Base-by-base conservation (phyloP, 352 stramenopile genomes). In the Globisporangium carolinianum region DNA sequence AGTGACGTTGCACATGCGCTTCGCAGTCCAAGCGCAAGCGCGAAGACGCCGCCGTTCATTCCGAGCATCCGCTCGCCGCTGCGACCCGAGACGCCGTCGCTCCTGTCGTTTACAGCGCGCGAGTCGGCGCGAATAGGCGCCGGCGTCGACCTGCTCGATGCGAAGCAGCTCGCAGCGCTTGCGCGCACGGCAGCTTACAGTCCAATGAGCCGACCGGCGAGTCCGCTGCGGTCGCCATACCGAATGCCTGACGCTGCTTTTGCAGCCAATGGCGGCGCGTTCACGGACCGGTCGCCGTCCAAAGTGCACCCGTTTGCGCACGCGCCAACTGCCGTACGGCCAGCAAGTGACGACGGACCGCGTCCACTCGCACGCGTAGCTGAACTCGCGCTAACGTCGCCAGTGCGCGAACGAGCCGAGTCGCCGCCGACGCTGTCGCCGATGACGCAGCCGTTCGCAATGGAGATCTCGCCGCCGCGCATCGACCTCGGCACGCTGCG, bases 381-480 rank as follows among this genome's bases (percentile, higher is more conserved):
- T 8, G 36, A 36, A 7, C 14, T 58, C n/a, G 41, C 47, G 12
- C 10, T 11, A 24, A 18, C 12, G 10, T 18, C 24, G 12, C 24
- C 24, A 18, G 10, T 9, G 4, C 11, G 39, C 38, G 24, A n/a
- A 17, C 39, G 5, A 12, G 7, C 38, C 5, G 36, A 15, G 7
- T 8, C 7, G 0, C 7, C 24, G 1, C 41, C 39, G 6, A 43
- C 55, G 6, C 18, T 54, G 8, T 73, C 66, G 11, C 60, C 73
- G 14, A 81, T 66, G 0, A 60, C 69, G 10, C 67, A 75, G 24
- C 63, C 74, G 5, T 83, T 84, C 48, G 77, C 74, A 5, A 83
- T 87, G 65, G 76, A 88, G 53, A 62, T 90, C 6, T 76, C 76
- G 38, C 76, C 80, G 37, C 66, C 72, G 1, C 63, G 57, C 6